A percentile compares a stretch with the other conserved stretches of the same genome.
These are phyloP conservation scores for Hymenoscyphus albidus DNA, from an alignment of 2,329 filamentous ascomycete genomes.

Conservation along the genomic window DNA sequence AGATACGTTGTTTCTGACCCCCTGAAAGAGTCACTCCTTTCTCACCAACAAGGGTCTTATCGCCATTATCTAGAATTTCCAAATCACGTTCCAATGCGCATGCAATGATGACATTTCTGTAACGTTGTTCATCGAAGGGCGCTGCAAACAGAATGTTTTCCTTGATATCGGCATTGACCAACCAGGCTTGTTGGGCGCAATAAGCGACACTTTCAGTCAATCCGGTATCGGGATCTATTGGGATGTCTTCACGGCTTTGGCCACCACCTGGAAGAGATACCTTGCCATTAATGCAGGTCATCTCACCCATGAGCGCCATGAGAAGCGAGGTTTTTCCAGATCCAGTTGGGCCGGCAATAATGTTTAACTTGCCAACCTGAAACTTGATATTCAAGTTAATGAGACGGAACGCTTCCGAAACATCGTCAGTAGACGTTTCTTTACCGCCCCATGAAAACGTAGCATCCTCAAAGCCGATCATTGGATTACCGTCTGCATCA, in stretches of 20 bases:
- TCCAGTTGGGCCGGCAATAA: conserved; percentile 89
- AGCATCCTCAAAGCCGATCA: conserved; percentile 80
- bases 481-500: conserved; percentile 63
- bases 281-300: conserved; percentile 77
- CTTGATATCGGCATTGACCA: conserved; percentile 92
- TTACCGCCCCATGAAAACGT: conserved; percentile 86
- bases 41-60: conserved; percentile 91
- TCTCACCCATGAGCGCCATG: conserved; percentile 94
- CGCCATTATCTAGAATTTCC: conserved; percentile 85
- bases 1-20: conserved; percentile 96
- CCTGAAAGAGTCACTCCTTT: conserved; percentile 96
- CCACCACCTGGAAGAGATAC: conserved; percentile 79
- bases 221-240: conserved; percentile 74
- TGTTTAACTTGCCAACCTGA: conserved; percentile 79
- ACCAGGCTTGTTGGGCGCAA: conserved; percentile 94
- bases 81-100: conserved; percentile 90
- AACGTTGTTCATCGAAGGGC: conserved; percentile 74
- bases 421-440: conserved; percentile 56
- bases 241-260: conserved; percentile 79
- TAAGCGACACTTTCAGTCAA: conserved; percentile 92
- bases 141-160: conserved; percentile 93
- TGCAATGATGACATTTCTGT: conserved; percentile 82
- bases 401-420: conserved; percentile 71
- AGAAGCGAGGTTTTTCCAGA: conserved; percentile 93
- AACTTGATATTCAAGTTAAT: conserved; percentile 83